Percentiles rank a stretch among this genome's conserved stretches.
phyloP scores from a whole-genome alignment of 2,329 filamentous ascomycete species.

The Graphiopsis chlorocephala region DNA sequence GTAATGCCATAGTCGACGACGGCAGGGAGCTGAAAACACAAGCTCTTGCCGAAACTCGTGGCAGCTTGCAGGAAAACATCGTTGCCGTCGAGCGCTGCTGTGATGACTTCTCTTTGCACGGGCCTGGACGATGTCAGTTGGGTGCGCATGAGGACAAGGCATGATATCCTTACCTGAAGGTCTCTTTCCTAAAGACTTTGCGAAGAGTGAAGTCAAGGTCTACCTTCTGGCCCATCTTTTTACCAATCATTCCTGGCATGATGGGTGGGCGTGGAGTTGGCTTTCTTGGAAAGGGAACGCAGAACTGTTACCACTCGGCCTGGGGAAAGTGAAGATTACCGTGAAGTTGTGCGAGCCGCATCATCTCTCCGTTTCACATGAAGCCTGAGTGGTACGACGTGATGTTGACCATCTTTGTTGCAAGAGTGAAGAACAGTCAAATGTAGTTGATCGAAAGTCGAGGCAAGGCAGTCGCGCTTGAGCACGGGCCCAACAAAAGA shows the following conservation, averaged over 20 bases:
- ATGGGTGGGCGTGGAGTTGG: neutral
- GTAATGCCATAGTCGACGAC: constrained; percentile 86
- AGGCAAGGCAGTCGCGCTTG: neutral
- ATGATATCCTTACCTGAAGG: constrained; percentile 29
- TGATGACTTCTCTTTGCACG: constrained; percentile 82
- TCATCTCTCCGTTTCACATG: neutral
- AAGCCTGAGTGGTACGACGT: neutral
- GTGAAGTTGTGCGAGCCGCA: neutral
- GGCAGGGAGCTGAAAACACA: constrained; percentile 90
- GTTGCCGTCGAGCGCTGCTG: constrained; percentile 72
- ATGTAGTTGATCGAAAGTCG: neutral
- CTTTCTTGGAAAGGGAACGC: neutral
- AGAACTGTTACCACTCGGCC: neutral
- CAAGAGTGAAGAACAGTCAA: neutral
- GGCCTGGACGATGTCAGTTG: constrained; percentile 53
- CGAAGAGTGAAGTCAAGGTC: constrained; percentile 39
- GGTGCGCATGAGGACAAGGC: neutral
- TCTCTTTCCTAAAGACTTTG: constrained; percentile 34
- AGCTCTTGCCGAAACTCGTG: constrained; percentile 85
- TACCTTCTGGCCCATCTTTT: constrained; percentile 28
- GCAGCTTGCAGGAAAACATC: constrained; percentile 94
- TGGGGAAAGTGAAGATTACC: neutral
- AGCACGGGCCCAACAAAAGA: neutral
- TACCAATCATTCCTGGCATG: constrained; percentile 28
- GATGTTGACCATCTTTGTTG: neutral